phyloP scores from a whole-genome alignment of 2,329 filamentous ascomycete species.

The Beauveria pseudobassiana region DNA sequence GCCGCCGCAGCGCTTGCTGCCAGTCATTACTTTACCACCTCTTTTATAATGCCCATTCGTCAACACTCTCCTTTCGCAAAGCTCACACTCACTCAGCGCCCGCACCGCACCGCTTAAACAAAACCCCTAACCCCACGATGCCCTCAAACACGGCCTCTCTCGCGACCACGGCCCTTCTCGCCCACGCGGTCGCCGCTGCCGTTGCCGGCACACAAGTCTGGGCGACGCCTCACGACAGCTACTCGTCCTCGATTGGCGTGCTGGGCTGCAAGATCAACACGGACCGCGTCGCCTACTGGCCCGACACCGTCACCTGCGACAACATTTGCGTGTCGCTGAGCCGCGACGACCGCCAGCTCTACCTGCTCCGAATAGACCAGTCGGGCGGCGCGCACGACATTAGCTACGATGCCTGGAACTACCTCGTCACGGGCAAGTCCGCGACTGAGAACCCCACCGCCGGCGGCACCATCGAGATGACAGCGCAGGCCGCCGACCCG shows the following conservation, averaged over 20 bases:
- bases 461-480: slow-evolving; percentile 42
- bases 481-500: slow-evolving; percentile 35
- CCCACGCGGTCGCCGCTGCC: not conserved
- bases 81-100: not conserved
- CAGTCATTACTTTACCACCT: not conserved
- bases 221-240: slow-evolving; percentile 41
- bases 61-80: not conserved
- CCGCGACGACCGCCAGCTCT: slow-evolving; percentile 16
- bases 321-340: slow-evolving; percentile 33
- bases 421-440: slow-evolving; percentile 37
- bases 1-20: slow-evolving; percentile 4
- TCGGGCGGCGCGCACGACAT: slow-evolving; percentile 39
- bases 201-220: slow-evolving; percentile 14
- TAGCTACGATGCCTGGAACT: slow-evolving; percentile 46
- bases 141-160: not conserved
- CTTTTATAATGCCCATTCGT: not conserved
- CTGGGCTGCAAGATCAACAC: slow-evolving; percentile 46
- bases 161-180: not conserved
- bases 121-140: not conserved
- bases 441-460: slow-evolving; percentile 37
- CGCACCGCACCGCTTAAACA: too few species aligned
- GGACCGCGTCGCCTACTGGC: slow-evolving; percentile 47
- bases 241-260: slow-evolving; percentile 41
- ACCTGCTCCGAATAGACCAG: slow-evolving; percentile 20
- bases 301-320: slow-evolving; percentile 35